Evolutionary conservation across 2,329 filamentous ascomycete genomes (phyloP).

Genomic region (Clonostachys sp.): DNA sequence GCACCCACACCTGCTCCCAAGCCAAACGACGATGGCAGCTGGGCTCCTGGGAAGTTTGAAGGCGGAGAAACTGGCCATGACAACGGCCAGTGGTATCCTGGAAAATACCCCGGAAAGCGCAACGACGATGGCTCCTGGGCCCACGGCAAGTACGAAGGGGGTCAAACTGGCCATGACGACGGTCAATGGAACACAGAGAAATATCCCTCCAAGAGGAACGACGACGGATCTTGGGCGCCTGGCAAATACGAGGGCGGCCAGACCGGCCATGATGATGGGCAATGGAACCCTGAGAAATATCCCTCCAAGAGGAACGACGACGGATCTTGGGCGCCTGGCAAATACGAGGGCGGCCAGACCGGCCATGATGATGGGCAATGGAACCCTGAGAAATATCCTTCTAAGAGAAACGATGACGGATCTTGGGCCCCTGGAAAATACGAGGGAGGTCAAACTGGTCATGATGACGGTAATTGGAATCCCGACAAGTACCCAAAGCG

Average conservation of each 20-base stretch:
- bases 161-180: constrained; percentile 4
- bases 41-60: constrained; percentile 3
- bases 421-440: constrained; percentile 1
- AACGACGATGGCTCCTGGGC: neutral
- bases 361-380: neutral
- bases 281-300: neutral
- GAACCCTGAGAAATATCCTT: neutral
- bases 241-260: neutral
- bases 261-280: neutral
- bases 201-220: constrained; percentile 2
- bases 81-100: neutral
- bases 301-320: neutral
- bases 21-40: constrained; percentile 4
- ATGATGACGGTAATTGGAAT: neutral
- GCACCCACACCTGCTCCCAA: constrained; percentile 4
- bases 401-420: neutral
- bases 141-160: neutral
- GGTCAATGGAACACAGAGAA: constrained; percentile 5
- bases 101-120: neutral
- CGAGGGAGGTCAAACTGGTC: neutral
- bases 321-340: neutral
- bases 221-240: constrained; percentile 1
- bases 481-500: neutral
- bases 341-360: neutral
- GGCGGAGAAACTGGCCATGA: constrained; percentile 1